Conservation (phyloP, 2,329 filamentous ascomycete genomes). For the Colletotrichum sp. region DNA sequence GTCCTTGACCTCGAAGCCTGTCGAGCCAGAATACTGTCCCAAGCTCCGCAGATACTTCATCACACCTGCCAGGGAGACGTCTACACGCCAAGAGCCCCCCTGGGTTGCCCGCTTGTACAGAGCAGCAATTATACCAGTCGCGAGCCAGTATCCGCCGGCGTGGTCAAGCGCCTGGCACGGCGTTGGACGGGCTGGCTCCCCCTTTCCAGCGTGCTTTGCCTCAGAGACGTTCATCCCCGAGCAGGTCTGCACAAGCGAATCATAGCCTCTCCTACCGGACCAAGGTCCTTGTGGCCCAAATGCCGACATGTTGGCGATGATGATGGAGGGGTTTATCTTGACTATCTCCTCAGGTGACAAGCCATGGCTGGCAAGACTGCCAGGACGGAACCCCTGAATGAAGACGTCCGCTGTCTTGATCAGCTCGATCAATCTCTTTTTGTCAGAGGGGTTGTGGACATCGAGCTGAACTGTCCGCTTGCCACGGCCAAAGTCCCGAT, state of each 20-base stretch:
- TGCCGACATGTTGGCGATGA: slow-evolving; percentile 57
- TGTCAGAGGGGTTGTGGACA: slow-evolving; percentile 26
- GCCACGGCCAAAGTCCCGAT: slow-evolving; percentile 37
- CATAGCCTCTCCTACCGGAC: slow-evolving; percentile 44
- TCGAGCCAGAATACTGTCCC: slow-evolving; percentile 50
- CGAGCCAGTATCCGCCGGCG: slow-evolving; percentile 58
- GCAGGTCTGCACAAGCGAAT: slow-evolving; percentile 47
- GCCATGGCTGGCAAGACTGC: slow-evolving; percentile 48
- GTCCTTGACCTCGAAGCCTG: slow-evolving; percentile 45
- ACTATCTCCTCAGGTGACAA: slow-evolving; percentile 38
- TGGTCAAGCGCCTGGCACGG: slow-evolving; percentile 65
- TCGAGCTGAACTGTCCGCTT: slow-evolving; percentile 36
- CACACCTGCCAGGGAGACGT: slow-evolving; percentile 49
- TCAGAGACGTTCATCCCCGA: slow-evolving; percentile 62
- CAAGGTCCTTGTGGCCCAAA: slow-evolving; percentile 51
- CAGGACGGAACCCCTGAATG: slow-evolving; percentile 51
- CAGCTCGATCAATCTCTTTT: slow-evolving; percentile 30
- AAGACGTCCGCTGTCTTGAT: slow-evolving; percentile 44
- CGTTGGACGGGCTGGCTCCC: slow-evolving; percentile 43
- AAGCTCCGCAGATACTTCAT: slow-evolving; percentile 62
- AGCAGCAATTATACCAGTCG: slow-evolving; percentile 56
- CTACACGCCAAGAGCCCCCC: slow-evolving; percentile 55
- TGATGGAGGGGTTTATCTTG: slow-evolving; percentile 45
- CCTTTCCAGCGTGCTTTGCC: slow-evolving; percentile 46
- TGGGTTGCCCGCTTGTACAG: slow-evolving; percentile 49